Evolutionary conservation across 2,329 filamentous ascomycete species (phyloP).

Genomic region (Monosporascus sp.): DNA sequence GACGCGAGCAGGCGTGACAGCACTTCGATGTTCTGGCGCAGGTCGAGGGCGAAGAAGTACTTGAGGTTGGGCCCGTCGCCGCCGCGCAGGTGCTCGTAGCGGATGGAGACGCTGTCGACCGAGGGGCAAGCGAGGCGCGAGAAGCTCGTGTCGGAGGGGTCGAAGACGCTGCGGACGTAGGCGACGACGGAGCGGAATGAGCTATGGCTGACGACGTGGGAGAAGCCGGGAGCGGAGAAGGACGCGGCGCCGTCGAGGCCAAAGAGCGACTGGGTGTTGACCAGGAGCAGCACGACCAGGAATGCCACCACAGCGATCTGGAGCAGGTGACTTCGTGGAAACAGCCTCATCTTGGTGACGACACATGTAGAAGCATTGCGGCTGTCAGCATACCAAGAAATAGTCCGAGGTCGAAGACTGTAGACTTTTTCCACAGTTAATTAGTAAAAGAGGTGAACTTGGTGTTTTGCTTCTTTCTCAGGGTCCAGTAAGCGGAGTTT

Average conservation of each 20-base stretch:
- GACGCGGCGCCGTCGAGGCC: background rate
- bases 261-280: background rate
- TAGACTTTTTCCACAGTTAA: too few species aligned
- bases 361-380: background rate
- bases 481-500: too few species aligned
- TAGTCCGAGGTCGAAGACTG: too few species aligned
- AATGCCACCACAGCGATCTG: background rate
- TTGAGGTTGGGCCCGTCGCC: conserved; percentile 9
- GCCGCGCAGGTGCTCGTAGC: background rate
- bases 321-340: background rate
- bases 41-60: conserved; percentile 49
- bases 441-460: too few species aligned
- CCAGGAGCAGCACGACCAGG: background rate
- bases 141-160: background rate
- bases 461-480: too few species aligned
- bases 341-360: background rate
- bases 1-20: conserved; percentile 47
- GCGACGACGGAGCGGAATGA: background rate
- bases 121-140: background rate
- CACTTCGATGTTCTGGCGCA: conserved; percentile 39
- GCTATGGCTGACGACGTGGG: background rate
- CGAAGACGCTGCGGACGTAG: background rate
- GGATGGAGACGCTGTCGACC: background rate
- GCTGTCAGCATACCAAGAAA: background rate
- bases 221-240: background rate